phyloP scores from a whole-genome alignment of 192 early-diverging fungal species.

The Backusella liffmaniae region DNA sequence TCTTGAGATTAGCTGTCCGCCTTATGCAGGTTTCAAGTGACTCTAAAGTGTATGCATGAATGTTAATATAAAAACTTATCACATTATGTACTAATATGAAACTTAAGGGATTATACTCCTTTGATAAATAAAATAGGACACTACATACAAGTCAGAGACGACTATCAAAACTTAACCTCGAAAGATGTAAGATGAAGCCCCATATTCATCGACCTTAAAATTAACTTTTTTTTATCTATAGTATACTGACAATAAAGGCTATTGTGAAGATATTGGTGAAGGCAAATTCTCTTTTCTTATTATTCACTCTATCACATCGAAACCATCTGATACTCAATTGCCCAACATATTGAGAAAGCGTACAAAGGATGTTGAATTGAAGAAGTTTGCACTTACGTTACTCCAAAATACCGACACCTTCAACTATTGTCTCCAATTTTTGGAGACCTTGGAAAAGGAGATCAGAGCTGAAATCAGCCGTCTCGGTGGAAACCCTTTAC shows the following conservation, averaged over 20 bases:
- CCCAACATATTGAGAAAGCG: constrained; percentile 88
- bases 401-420: constrained; percentile 80
- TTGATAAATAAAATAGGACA: constrained; percentile 88
- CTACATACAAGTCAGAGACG: constrained; percentile 96
- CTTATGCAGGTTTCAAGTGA: background rate
- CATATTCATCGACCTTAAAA: background rate
- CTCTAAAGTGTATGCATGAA: background rate
- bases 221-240: constrained; percentile 26
- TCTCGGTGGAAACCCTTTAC: constrained; percentile 75
- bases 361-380: constrained; percentile 76
- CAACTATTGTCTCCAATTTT: constrained; percentile 67
- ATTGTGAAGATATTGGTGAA: constrained; percentile 96
- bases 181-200: constrained; percentile 50
- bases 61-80: background rate
- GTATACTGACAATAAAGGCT: constrained; percentile 94
- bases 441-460: constrained; percentile 62
- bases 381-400: constrained; percentile 80
- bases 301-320: constrained; percentile 76
- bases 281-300: constrained; percentile 97
- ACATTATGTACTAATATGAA: background rate
- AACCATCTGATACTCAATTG: constrained; percentile 61
- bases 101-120: constrained; percentile 65
- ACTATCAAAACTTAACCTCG: constrained; percentile 92
- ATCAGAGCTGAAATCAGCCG: constrained; percentile 61
- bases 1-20: background rate